A percentile compares a stretch with the other conserved stretches of the same genome.
These are phyloP conservation scores for Haberlea rhodopensis DNA, from an alignment of 257 asterid genomes.

Conservation along the genomic window DNA sequence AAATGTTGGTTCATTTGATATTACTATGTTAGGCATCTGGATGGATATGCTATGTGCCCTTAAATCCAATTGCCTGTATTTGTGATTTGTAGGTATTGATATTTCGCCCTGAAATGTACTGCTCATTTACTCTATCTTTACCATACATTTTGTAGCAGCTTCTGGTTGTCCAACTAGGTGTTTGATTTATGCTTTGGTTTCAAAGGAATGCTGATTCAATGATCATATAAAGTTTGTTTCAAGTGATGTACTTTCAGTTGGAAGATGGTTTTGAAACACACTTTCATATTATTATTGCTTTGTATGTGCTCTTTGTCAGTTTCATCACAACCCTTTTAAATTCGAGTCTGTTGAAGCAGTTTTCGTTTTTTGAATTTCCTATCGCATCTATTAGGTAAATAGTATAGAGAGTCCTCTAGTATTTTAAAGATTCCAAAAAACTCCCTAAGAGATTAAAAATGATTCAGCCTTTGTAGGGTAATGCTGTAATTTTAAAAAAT, in stretches of 20 bases:
- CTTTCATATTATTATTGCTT: too few species aligned
- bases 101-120: neutral
- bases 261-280: neutral
- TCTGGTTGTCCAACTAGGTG: neutral
- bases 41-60: neutral
- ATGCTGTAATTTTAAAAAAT: too few species aligned
- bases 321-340: too few species aligned
- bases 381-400: too few species aligned
- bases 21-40: too few species aligned
- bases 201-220: neutral
- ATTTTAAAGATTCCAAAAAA: too few species aligned
- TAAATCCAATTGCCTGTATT: neutral
- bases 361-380: too few species aligned
- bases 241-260: neutral
- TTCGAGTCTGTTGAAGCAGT: too few species aligned
- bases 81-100: neutral
- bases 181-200: neutral
- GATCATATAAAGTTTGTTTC: neutral
- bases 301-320: too few species aligned
- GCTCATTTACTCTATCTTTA: neutral
- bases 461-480: too few species aligned
- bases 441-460: too few species aligned
- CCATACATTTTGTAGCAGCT: neutral
- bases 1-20: neutral
- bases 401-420: too few species aligned